Base-by-base conservation (phyloP, 192 early-diverging fungal genomes). In the Backusella australiensis region DNA sequence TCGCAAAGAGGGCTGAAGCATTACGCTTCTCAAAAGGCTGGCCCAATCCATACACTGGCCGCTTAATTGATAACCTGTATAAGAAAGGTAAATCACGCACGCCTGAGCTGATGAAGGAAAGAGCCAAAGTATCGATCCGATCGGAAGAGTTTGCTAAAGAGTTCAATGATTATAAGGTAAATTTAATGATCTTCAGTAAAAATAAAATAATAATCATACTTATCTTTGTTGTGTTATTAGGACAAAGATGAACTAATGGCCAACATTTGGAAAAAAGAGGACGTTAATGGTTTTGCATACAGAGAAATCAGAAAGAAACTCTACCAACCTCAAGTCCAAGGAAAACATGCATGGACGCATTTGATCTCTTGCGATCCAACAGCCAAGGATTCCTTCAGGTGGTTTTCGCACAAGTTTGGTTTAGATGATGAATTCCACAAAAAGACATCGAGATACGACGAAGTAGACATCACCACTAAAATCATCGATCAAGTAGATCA, bases 341-440 rank as follows among this genome's bases (percentile, higher is more conserved):
- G 5, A 26, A 26, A 23, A 1, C 11, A 49, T 6, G 15, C 73
- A 2, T 76, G 71, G 36, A 76, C 76, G n/a, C 19, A 32, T 32
- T 23, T 80, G 2, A 65, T 38, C 7, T 44, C 26, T 2, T 59
- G 67, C 34, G 26, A 72, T 26, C 21, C 8, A 26, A 26, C 53
- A 8, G 23, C 21, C 3, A 36, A 32, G 14, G 34, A 67, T 7
- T 72, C 79, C 19, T 35, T 63, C 0, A 17, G 46, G 29, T 80
- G 74, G 79, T 63, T 76, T 8, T 26, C 34, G 14, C 11, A 72
- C 19, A 74, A 75, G 15, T 80, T 80, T 21, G 74, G 44, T 11
- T 15, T 80, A 1, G 69, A 76, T 17, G 4, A 68, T 0, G 29
- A 26, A 19, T 44, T 71, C 8, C 17, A 17, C 9, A 21, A 15